phyloP scores from a whole-genome alignment of 2,329 filamentous ascomycete species.

The Aspergillus hiratsukae region DNA sequence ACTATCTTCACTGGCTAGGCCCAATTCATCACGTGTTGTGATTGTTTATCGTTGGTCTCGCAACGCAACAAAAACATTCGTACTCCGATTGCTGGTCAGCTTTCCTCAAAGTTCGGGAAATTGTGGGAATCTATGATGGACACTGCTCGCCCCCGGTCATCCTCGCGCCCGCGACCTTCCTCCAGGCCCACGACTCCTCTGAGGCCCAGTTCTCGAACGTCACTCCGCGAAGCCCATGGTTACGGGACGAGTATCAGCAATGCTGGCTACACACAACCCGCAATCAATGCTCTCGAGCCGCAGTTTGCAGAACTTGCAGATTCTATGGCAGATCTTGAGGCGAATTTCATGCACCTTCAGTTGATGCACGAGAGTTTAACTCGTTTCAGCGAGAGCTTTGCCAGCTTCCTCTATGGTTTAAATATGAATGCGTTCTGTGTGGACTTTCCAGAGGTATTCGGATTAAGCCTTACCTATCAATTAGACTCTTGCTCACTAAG shows the following conservation, averaged over 20 bases:
- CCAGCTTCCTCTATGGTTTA: constrained; percentile 87
- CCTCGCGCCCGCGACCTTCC: constrained; percentile 57
- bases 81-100: neutral
- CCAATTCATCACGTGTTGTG: neutral
- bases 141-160: constrained; percentile 42
- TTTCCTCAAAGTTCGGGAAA: neutral
- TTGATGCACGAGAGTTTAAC: constrained; percentile 92
- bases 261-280: constrained; percentile 50
- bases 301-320: constrained; percentile 91
- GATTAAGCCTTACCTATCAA: neutral
- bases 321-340: constrained; percentile 90
- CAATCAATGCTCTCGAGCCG: constrained; percentile 75
- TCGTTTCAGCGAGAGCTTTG: constrained; percentile 93
- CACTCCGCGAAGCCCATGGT: constrained; percentile 71
- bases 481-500: constrained; percentile 1
- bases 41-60: neutral
- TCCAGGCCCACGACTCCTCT: constrained; percentile 89
- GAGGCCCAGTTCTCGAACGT: constrained; percentile 82
- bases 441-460: constrained; percentile 81
- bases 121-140: constrained; percentile 25
- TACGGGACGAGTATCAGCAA: constrained; percentile 37
- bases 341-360: constrained; percentile 96
- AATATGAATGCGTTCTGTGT: constrained; percentile 99
- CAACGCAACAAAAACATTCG: neutral
- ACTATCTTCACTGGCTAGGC: neutral